Evolutionary conservation across 352 stramenopile genomes (phyloP).

Genomic region (Phytophthora uliginosa): DNA sequence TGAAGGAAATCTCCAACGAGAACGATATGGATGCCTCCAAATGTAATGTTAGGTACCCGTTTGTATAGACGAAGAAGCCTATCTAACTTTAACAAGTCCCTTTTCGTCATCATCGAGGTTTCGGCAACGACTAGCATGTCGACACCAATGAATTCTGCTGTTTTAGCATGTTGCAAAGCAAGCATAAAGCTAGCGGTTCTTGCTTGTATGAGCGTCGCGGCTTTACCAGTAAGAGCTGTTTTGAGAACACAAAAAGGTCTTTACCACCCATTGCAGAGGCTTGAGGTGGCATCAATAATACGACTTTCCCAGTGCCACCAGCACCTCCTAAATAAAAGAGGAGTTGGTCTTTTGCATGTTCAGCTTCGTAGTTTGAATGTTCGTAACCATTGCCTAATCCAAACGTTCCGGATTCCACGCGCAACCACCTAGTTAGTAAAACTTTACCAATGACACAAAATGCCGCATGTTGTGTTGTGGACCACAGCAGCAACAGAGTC

Average conservation of each 20-base stretch:
- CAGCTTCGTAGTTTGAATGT: no score
- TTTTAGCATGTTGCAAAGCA: constrained; percentile 2
- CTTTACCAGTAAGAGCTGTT: constrained; percentile 14
- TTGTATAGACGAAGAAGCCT: constrained; percentile 11
- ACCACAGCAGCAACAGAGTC: no score
- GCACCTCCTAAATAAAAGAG: constrained; percentile 1
- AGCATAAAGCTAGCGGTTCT: constrained; percentile 15
- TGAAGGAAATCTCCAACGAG: no score
- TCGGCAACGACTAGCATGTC: constrained; percentile 17
- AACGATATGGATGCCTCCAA: constrained; percentile 13
- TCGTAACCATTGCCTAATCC: no score
- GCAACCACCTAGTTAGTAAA: no score
- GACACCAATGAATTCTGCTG: constrained; percentile 3
- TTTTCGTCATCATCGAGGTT: constrained; percentile 11
- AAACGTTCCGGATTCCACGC: no score
- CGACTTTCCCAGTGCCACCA: constrained; percentile 4
- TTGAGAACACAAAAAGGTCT: constrained; percentile 2
- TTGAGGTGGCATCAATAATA: background rate
- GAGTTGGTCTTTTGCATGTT: background rate
- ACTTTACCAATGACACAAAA: no score
- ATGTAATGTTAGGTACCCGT: background rate
- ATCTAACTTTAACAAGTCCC: constrained; percentile 4
- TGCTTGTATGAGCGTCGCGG: constrained; percentile 1
- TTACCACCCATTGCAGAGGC: background rate
- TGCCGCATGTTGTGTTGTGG: no score